These are phyloP conservation scores for Aspergillus pseudoterreus DNA, from an alignment of 2,329 filamentous ascomycete species.

Conservation along the genomic window DNA sequence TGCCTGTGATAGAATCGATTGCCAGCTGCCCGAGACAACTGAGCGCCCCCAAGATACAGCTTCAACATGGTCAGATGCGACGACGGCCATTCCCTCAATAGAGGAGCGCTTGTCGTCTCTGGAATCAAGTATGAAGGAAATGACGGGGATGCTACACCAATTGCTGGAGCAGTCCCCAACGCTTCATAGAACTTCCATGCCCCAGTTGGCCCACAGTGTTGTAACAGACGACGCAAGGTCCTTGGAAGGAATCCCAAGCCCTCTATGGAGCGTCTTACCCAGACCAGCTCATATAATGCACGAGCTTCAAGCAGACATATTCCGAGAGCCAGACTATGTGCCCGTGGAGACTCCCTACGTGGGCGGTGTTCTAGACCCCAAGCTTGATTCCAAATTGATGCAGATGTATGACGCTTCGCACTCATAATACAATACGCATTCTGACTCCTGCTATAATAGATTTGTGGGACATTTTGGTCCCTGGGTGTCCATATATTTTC, in stretches of 20 bases:
- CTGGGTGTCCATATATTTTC: slow-evolving; percentile 28
- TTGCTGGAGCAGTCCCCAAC: slow-evolving; percentile 24
- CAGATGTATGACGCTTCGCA: slow-evolving; percentile 22
- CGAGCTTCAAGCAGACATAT: slow-evolving; percentile 30
- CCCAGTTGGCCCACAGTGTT: slow-evolving; percentile 17
- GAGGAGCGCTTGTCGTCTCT: slow-evolving; percentile 31
- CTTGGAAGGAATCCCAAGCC: slow-evolving; percentile 13
- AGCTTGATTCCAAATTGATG: slow-evolving; percentile 28
- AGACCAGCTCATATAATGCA: slow-evolving; percentile 31
- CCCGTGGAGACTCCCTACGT: slow-evolving; percentile 21
- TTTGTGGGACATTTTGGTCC: slow-evolving; percentile 32
- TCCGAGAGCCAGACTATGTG: slow-evolving; percentile 22
- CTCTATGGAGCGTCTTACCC: slow-evolving; percentile 20
- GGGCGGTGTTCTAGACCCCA: slow-evolving; percentile 28
- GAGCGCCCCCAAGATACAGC: slow-evolving; percentile 31
- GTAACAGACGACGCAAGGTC: slow-evolving; percentile 22
- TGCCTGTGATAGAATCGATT: slow-evolving; percentile 25
- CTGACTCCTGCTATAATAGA: slow-evolving; percentile 8
- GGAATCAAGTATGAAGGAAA: slow-evolving; percentile 32
- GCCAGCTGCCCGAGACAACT: slow-evolving; percentile 31
- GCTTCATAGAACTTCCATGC: slow-evolving; percentile 13
- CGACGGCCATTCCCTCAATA: slow-evolving; percentile 28
- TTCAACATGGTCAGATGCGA: slow-evolving; percentile 29
- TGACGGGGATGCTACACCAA: slow-evolving; percentile 32
- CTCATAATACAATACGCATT: too few species aligned